Percentiles rank a stretch among this genome's conserved stretches.
These are phyloP conservation scores for Candida mesenterica DNA, from an alignment of 1,139 yeast species.

Conservation along the genomic window DNA sequence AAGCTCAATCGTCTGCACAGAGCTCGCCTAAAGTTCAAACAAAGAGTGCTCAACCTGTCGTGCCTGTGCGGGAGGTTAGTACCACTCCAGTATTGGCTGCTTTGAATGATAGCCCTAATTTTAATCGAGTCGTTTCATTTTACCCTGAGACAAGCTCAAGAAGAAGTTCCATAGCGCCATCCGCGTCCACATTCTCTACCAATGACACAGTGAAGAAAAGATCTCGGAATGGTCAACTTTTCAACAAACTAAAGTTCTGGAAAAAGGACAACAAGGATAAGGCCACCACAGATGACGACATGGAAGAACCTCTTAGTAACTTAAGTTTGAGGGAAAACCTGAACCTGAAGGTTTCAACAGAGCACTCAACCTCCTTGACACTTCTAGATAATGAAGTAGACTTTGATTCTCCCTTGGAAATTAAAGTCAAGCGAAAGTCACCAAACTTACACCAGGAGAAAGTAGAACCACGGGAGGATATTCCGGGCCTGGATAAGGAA, in stretches of 20 bases:
- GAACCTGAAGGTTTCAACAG: slow-evolving; percentile 3
- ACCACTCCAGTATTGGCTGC: slow-evolving; percentile 1
- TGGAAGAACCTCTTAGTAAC: slow-evolving; percentile 8
- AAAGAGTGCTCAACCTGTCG: background rate
- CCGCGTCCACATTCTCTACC: slow-evolving; percentile 11
- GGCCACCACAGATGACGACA: slow-evolving; percentile 11
- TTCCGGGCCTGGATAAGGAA: slow-evolving; percentile 1
- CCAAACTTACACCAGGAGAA: slow-evolving; percentile 5
- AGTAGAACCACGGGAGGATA: background rate
- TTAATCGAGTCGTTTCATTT: slow-evolving; percentile 32
- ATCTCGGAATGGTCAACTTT: slow-evolving; percentile 25
- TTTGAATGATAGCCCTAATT: slow-evolving; percentile 1
- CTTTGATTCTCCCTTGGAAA: slow-evolving; percentile 10
- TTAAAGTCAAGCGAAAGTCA: slow-evolving; percentile 6
- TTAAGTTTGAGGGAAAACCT: slow-evolving; percentile 6
- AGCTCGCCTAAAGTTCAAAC: slow-evolving; percentile 4
- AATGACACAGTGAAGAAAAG: slow-evolving; percentile 14
- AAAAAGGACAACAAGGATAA: slow-evolving; percentile 24
- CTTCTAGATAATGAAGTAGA: slow-evolving; percentile 8
- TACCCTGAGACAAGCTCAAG: slow-evolving; percentile 27
- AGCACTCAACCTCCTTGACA: slow-evolving; percentile 8
- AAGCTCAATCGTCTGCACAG: background rate
- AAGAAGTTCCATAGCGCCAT: slow-evolving; percentile 14
- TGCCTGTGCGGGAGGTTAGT: background rate
- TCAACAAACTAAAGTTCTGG: slow-evolving; percentile 45